Evolutionary conservation across 306 rosid genomes (phyloP).

Genomic region (Cucumis hystrix): DNA sequence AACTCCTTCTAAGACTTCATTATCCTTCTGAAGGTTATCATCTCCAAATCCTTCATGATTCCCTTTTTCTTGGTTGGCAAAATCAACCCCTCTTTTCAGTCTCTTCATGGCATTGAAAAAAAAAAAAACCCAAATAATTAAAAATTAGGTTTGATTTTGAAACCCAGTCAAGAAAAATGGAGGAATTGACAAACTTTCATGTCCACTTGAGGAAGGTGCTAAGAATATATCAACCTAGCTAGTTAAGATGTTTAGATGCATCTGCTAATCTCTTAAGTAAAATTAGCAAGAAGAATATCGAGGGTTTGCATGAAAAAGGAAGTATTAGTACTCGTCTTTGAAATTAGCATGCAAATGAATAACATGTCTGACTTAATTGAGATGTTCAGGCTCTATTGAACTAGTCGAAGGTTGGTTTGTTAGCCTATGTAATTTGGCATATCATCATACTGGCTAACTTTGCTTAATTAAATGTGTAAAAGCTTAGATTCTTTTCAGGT

Average conservation of each 20-base stretch:
- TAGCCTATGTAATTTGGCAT: neutral
- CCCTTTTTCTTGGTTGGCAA: slow-evolving; percentile 37
- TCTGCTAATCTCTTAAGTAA: neutral
- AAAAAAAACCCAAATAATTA: neutral
- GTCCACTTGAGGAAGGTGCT: too few species aligned
- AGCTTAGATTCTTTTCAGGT: neutral
- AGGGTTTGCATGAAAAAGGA: neutral
- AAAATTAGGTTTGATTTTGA: neutral
- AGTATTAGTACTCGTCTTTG: too few species aligned
- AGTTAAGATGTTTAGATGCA: too few species aligned
- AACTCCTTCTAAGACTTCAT: slow-evolving; percentile 40
- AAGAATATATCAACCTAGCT: too few species aligned
- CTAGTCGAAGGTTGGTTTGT: neutral
- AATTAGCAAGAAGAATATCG: neutral
- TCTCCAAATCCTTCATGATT: slow-evolving; percentile 25
- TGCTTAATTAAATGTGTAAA: neutral
- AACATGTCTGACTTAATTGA: too few species aligned
- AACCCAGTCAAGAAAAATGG: neutral
- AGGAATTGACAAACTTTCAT: neutral
- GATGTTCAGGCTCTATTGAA: too few species aligned
- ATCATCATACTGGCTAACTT: neutral
- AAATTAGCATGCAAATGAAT: too few species aligned
- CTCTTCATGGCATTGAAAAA: slow-evolving; percentile 34
- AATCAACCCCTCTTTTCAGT: slow-evolving; percentile 41
- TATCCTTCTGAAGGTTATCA: slow-evolving; percentile 45